Percentiles rank a stretch among this genome's conserved stretches.
Evolutionary conservation across 495 filamentous ascomycete genomes (phyloP).

Genomic region (Choiromyces venosus): DNA sequence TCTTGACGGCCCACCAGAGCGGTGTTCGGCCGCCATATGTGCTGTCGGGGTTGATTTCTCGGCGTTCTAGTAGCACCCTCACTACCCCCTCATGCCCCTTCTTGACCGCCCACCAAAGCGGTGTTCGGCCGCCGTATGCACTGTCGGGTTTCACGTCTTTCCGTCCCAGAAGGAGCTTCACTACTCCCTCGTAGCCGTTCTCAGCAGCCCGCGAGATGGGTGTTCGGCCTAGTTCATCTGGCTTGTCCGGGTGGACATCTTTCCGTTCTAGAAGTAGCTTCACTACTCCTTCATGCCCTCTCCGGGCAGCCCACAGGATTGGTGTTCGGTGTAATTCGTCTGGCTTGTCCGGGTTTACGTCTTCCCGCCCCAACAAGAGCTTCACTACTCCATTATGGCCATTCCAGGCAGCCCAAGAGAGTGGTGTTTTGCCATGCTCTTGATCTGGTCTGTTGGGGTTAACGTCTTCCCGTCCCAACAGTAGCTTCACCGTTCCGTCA

Average conservation of each 20-base stretch:
- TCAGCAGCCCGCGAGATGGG: neutral
- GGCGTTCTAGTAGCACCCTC: neutral
- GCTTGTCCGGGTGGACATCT: neutral
- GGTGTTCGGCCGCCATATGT: neutral
- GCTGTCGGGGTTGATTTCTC: neutral
- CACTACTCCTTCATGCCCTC: neutral
- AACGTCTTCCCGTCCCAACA: neutral
- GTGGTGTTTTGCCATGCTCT: neutral
- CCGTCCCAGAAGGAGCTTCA: neutral
- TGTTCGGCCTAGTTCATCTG: neutral
- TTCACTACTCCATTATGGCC: neutral
- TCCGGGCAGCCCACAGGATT: neutral
- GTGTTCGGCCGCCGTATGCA: neutral
- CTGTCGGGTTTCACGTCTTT: neutral
- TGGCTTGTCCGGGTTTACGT: neutral
- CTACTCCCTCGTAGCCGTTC: neutral
- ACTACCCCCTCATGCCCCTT: neutral
- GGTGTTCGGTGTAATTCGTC: neutral
- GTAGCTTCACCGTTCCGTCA: neutral
- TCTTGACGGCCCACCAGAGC: conserved; percentile 1
- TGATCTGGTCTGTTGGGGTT: neutral
- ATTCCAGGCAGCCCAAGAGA: neutral
- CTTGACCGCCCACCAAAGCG: neutral
- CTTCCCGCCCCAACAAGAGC: neutral
- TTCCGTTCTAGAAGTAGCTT: neutral